Evolutionary conservation across 2,329 filamentous ascomycete genomes (phyloP), one percentile per base, ranked within the genome.

Genomic region (Phyllosticta citriasiana): DNA sequence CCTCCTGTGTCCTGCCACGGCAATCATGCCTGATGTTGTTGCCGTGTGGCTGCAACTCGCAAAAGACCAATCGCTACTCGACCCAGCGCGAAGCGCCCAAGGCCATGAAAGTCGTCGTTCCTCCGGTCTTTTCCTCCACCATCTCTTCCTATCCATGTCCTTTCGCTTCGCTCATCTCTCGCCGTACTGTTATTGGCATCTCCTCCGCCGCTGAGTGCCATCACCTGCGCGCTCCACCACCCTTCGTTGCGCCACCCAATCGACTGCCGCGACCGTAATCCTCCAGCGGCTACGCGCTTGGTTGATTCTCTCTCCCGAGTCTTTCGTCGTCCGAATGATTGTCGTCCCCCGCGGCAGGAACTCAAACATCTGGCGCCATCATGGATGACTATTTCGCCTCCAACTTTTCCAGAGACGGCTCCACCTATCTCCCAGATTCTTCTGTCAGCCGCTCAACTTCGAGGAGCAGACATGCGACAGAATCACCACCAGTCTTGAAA

Each of bases 321-420:
- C 55, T 50, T 30, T 55, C 19, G 55, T 55, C 30, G 55, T 52
- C 55, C 30, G 55, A 51, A 51, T 62, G 33, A 58, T 58, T 25
- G 33, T 52, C 51, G 33, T 51, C 22, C 27, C n/a, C 50, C 47
- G 47, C 50, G 24, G 71, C 60, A 72, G 74, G 69, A 75, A 77
- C 66, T n/a, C 67, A 76, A 64, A 78, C 71, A 19, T 77, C 83
- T 66, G 65, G 63, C 58, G 66, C 69, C 63, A 72, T 72, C 62
- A 61, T 61, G 59, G 55, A 61, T 50, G 59, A 57, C 27, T 57
- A 57, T 19, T 33, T 57, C 55, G n/a, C 59, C 12, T 27, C 59
- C 59, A 40, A 40, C 33, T 40, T 40, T 12, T 12, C 33, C 40
- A 47, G 40, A 47, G 40, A 47, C 14, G 40, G 40, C 40, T 47